Base-by-base conservation (phyloP, 805 yeast genomes). In the Schwanniomyces vanrijiae region DNA sequence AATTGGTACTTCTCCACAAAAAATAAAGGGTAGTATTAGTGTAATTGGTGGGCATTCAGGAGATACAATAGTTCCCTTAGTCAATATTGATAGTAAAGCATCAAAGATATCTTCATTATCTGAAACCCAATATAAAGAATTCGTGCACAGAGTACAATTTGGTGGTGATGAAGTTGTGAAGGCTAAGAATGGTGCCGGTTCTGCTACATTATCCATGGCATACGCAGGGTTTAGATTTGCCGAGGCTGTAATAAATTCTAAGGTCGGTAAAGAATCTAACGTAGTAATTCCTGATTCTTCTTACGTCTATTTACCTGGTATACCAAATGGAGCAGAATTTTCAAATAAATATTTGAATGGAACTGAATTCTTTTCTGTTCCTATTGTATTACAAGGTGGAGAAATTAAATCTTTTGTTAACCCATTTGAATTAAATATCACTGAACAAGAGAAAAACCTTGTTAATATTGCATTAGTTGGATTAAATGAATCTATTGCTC, bases 101-200 rank as follows among this genome's bases (percentile, higher is more conserved):
- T 47, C 43, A 18, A 53, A 56, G 37, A 59, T 51, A 1, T 25
- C 51, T 5, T 33, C 31, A 6, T 54, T 59, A 20, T 44, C 47
- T 37, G 35, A 48, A 20, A 29, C 48, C 24, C 47, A 52, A 10
- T 62, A 62, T 47, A 55, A 61, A 11, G 56, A 57, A 29, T 71
- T 73, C 56, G 58, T 73, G 47, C 61, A 70, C 59, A 62, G 78
- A 53, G 78, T 73, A 33, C 78, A 73, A 56, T 73, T 66, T 51
- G 96, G 96, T 52, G 98, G 98, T 64, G 98, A 91, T 66, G 97
- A 92, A 71, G 96, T 91, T 41, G 98, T 91, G 54, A 77, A 87
- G 73, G 97, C 97, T 47, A 91, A 91, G 76, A 86, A 88, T 59
- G 97, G 97, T 54, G 84, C 84, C 44, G 97, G 97, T 35, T 88